These are phyloP conservation scores for Gynostemma pentaphyllum DNA, from an alignment of 306 rosid species.

Conservation along the genomic window DNA sequence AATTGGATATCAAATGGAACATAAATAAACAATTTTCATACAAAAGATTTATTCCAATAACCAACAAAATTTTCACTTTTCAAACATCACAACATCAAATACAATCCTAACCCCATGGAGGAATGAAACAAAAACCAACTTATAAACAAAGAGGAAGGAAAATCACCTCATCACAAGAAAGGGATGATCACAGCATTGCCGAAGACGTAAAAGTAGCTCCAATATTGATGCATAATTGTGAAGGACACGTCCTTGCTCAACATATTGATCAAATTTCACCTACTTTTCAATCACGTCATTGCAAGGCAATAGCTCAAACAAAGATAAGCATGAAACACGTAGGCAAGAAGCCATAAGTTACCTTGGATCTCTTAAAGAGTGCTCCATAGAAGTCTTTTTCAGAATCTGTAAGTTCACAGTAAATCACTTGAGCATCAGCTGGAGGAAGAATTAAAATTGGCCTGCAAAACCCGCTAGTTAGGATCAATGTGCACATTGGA, in stretches of 20 bases:
- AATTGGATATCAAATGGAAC: background rate
- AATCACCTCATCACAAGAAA: conserved; percentile 93
- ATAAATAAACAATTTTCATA: background rate
- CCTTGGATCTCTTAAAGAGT: conserved; percentile 86
- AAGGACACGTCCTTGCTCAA: conserved; percentile 97
- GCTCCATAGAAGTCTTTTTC: conserved; percentile 92
- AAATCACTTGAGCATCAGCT: conserved; percentile 72
- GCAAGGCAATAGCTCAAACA: background rate
- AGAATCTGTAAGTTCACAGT: conserved; percentile 83
- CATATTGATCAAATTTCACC: conserved; percentile 93
- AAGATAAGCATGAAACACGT: background rate
- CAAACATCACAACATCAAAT: background rate
- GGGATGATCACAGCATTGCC: conserved; percentile 96
- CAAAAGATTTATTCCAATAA: background rate
- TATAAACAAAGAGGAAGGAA: background rate
- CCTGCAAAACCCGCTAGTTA: conserved; percentile 41
- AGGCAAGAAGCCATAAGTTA: background rate
- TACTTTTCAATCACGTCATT: conserved; percentile 1
- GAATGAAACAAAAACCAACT: background rate
- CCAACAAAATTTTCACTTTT: background rate
- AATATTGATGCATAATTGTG: conserved; percentile 95
- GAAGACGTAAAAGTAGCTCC: conserved; percentile 93
- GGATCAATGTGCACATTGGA: conserved; percentile 8
- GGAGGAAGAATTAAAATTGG: conserved; percentile 93
- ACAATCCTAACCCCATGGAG: background rate